Conservation (phyloP, 257 asterid genomes). For the Salvia miltiorrhiza region DNA sequence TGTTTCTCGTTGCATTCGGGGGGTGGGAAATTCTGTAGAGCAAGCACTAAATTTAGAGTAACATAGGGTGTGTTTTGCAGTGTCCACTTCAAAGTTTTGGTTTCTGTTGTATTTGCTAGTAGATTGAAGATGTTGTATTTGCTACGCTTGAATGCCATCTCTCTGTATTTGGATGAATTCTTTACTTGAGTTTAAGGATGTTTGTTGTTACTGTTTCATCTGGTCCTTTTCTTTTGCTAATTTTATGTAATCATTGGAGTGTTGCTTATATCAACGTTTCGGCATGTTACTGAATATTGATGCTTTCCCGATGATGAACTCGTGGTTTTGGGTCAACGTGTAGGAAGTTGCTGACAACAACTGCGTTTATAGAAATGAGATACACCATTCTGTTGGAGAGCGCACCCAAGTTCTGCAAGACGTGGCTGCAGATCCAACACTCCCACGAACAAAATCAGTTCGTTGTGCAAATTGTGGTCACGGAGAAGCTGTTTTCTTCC, state of each 20-base stretch:
- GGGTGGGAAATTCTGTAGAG: not conserved
- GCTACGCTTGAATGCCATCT: not conserved
- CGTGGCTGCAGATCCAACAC: slow-evolving; percentile 98
- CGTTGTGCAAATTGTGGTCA: slow-evolving; percentile 85
- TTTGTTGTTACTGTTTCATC: not conserved
- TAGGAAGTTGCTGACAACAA: slow-evolving; percentile 95
- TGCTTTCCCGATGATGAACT: not conserved
- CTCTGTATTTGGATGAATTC: not conserved
- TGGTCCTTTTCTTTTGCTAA: not conserved
- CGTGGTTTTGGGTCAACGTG: slow-evolving; percentile 1
- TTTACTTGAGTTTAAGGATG: not conserved
- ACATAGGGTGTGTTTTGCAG: not conserved
- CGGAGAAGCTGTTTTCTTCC: slow-evolving; percentile 98
- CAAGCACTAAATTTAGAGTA: not conserved
- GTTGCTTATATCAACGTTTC: not conserved
- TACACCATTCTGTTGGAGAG: slow-evolving; percentile 84
- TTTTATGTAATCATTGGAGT: not conserved
- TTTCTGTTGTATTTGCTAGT: no score
- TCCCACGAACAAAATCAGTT: slow-evolving; percentile 88
- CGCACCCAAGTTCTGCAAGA: slow-evolving; percentile 92
- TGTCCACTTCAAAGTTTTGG: not conserved
- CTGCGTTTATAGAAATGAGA: slow-evolving; percentile 85
- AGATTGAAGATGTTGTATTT: not conserved
- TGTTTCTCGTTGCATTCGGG: not conserved
- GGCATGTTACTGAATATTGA: not conserved